phyloP scores from a whole-genome alignment of 331 rosid species.

The Pyrus hybrid region DNA sequence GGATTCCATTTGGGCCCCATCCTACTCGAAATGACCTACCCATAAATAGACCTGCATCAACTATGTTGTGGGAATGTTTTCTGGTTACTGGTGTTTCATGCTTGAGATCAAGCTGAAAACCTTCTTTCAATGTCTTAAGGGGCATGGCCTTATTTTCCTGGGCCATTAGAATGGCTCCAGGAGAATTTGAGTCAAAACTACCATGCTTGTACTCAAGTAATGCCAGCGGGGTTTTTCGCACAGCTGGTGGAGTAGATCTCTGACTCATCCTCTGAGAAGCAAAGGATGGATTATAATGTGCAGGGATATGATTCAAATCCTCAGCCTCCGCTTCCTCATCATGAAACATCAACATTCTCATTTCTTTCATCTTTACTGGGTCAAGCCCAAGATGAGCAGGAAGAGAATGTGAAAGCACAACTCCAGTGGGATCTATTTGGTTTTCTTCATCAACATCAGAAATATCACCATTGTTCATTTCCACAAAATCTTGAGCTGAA shows the following conservation, averaged over 20 bases:
- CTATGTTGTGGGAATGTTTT: slow-evolving; percentile 55
- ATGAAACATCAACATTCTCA: slow-evolving; percentile 85
- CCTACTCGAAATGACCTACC: slow-evolving; percentile 97
- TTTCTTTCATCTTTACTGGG: slow-evolving; percentile 82
- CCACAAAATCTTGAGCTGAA: slow-evolving; percentile 28
- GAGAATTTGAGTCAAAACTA: slow-evolving; percentile 57
- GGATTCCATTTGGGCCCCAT: slow-evolving; percentile 98
- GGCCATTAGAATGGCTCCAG: slow-evolving; percentile 72
- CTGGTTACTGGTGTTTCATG: slow-evolving; percentile 60
- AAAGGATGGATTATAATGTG: slow-evolving; percentile 28
- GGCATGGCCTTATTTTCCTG: slow-evolving; percentile 64
- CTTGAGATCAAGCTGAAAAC: slow-evolving; percentile 69
- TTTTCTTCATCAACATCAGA: slow-evolving; percentile 48
- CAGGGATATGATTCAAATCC: slow-evolving; percentile 22
- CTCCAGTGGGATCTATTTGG: slow-evolving; percentile 27
- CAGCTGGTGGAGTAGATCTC: slow-evolving; percentile 47
- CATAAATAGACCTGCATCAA: slow-evolving; percentile 97
- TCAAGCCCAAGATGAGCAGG: slow-evolving; percentile 96
- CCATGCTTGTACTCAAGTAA: slow-evolving; percentile 77
- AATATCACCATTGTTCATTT: slow-evolving; percentile 32
- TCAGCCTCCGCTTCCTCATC: slow-evolving; percentile 44
- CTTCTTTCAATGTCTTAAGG: slow-evolving; percentile 52
- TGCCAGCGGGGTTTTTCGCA: slow-evolving; percentile 76
- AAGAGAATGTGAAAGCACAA: slow-evolving; percentile 82
- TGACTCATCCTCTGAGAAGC: slow-evolving; percentile 37